Base-by-base conservation (phyloP, 345 rosid genomes). In the Tarenaya hassleriana region DNA sequence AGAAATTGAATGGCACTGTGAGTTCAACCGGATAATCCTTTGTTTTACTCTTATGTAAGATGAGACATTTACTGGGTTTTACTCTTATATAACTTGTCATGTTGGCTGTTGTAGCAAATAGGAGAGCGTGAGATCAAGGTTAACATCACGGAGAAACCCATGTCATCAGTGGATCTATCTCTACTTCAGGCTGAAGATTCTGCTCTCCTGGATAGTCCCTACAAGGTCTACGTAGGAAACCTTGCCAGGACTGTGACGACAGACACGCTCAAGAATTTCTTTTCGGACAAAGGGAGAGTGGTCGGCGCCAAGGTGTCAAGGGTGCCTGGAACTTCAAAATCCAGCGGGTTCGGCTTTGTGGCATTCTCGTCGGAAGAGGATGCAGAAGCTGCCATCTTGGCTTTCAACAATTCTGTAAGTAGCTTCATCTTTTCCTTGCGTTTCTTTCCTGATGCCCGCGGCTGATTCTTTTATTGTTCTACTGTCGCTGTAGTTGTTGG, bases 91-190 rank as follows among this genome's bases (percentile, higher is more conserved):
- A 24, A 24, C 3, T 5, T 24, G 11, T 27, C 5, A 29, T 37
- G 10, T 13, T 43, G 17, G 13, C 3, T 34, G 16, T 40, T 68
- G 33, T 67, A 91, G 96, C 59, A 81, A 53, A 74, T 87, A 40
- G 95, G 81, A 63, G 94, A 94, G 12, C 94, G 90, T 13, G 75
- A 81, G 68, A 72, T 92, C 21, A 92, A 84, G 71, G 95, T 82
- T 44, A 87, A 92, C 76, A 60, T 87, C 10, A 83, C 92, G 0
- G 95, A 87, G 73, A 87, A 79, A 58, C 96, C 94, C 19, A 40
- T 87, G 60, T 7, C 42, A 21, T 41, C 74, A 7, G 55, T 69
- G 33, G 95, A 84, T 50, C 16, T 65, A 43, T 73, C 87, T 33
- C 11, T 52, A 34, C 70, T 77, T 42, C 88, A 84, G 59, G 66